phyloP scores from a whole-genome alignment of 305 asterid genomes.

The Withania somnifera region DNA sequence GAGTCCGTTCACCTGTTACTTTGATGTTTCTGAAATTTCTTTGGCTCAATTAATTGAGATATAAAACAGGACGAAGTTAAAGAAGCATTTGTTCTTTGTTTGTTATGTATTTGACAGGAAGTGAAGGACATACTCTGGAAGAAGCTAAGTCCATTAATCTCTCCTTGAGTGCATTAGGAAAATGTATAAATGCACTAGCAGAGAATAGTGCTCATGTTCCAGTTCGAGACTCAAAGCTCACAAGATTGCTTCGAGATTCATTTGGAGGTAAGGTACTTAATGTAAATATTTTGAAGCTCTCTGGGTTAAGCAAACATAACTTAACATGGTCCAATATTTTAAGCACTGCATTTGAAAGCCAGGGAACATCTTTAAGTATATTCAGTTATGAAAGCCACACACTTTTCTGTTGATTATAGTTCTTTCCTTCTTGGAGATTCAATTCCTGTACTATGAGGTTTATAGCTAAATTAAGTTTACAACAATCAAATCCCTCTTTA shows the following conservation, averaged over 20 bases:
- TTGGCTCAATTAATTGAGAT: neutral
- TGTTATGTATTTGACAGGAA: conserved; percentile 38
- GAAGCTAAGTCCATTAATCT: conserved; percentile 92
- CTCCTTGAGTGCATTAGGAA: conserved; percentile 83
- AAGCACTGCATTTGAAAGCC: neutral
- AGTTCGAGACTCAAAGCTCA: conserved; percentile 86
- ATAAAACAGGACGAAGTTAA: neutral
- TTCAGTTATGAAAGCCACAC: neutral
- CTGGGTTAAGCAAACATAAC: neutral
- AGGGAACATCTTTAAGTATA: neutral
- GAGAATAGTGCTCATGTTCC: conserved; percentile 90
- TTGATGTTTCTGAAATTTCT: conserved; percentile 3
- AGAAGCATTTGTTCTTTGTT: neutral
- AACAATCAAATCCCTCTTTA: neutral
- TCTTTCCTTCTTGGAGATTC: neutral
- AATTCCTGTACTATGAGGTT: neutral
- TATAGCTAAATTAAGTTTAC: neutral
- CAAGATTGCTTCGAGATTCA: conserved; percentile 92
- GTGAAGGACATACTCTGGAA: conserved; percentile 78
- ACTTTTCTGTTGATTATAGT: neutral
- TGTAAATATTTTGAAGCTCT: neutral
- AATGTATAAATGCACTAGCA: conserved; percentile 93
- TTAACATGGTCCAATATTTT: neutral
- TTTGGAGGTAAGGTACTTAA: conserved; percentile 63
- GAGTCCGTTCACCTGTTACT: neutral